phyloP scores from a whole-genome alignment of 1,139 yeast species.

The Pichia sp. region DNA sequence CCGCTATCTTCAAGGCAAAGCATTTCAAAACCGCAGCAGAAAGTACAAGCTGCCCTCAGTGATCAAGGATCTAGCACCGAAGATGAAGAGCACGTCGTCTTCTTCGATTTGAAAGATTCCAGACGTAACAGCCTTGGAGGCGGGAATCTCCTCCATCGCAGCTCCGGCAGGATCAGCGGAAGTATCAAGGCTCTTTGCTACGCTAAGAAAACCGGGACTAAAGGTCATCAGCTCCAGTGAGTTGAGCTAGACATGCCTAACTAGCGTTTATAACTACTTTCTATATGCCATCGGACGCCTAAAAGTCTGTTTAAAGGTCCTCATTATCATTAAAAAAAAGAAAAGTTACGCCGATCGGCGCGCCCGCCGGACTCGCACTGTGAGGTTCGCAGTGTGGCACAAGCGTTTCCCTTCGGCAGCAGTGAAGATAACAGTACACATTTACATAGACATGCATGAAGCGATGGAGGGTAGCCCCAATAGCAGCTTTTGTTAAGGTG shows the following conservation, averaged over 20 bases:
- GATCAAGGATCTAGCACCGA: neutral
- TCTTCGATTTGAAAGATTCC: neutral
- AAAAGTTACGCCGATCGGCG: neutral
- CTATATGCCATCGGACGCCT: too few species aligned
- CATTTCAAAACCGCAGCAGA: neutral
- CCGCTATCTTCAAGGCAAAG: neutral
- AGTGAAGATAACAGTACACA: neutral
- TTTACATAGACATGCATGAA: neutral
- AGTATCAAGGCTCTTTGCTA: slow-evolving; percentile 1
- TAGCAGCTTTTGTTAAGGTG: too few species aligned
- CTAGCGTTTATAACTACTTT: too few species aligned
- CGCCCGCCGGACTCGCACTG: neutral
- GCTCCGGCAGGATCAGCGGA: neutral
- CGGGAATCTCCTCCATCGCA: neutral
- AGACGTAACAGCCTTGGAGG: neutral
- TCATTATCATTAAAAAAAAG: neutral
- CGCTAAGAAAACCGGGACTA: neutral
- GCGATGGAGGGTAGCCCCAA: neutral
- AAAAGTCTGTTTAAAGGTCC: too few species aligned
- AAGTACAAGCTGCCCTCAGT: neutral
- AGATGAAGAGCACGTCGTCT: neutral
- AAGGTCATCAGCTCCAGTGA: neutral
- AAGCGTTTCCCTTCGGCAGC: neutral
- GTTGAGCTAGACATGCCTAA: neutral
- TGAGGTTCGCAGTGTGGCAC: neutral